These are phyloP conservation scores for Ganoderma meredithae DNA, from an alignment of 1,284 basidiomycete genomes.

Conservation along the genomic window DNA sequence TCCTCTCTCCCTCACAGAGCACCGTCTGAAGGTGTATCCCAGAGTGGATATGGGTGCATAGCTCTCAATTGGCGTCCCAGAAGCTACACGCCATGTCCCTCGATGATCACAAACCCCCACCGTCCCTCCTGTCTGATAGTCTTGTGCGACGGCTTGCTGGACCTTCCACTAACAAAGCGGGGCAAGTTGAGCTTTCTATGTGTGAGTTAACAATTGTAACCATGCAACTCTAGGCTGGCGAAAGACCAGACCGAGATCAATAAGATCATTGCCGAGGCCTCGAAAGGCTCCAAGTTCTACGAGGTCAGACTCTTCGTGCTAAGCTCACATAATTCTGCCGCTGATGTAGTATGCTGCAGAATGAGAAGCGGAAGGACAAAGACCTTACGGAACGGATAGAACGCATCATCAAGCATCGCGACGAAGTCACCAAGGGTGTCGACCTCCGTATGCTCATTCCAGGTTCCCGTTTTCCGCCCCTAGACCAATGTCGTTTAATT, in stretches of 20 bases:
- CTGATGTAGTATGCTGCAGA: conserved; percentile 49
- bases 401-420: conserved; percentile 69
- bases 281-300: conserved; percentile 86
- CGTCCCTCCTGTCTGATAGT: conserved; percentile 63
- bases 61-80: neutral
- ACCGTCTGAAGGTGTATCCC: neutral
- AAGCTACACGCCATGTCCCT: neutral
- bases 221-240: conserved; percentile 56
- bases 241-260: conserved; percentile 85
- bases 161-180: conserved; percentile 80
- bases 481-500: conserved; percentile 2
- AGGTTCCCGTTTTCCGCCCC: neutral
- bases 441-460: conserved; percentile 61
- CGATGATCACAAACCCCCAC: conserved; percentile 14
- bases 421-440: conserved; percentile 62
- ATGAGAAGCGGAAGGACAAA: conserved; percentile 85
- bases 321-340: neutral
- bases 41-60: neutral
- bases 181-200: conserved; percentile 49
- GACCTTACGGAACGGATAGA: conserved; percentile 78
- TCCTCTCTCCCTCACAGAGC: neutral
- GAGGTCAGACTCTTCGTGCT: conserved; percentile 56
- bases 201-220: neutral
- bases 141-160: conserved; percentile 78
- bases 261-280: conserved; percentile 79